Base-by-base conservation (phyloP, 2,329 filamentous ascomycete species). In the Colletotrichum siamense region DNA sequence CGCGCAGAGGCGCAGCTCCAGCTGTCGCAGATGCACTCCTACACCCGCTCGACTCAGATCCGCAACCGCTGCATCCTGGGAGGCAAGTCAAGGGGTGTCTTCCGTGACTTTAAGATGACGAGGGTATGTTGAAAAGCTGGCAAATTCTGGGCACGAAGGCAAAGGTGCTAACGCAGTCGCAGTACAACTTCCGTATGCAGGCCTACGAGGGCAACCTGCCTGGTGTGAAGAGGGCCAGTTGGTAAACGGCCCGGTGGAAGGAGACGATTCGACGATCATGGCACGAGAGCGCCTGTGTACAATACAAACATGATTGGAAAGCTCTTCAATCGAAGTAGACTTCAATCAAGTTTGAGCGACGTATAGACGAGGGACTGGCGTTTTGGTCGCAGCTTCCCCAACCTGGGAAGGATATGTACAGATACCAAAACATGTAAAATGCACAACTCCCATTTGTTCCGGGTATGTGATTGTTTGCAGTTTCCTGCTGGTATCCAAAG, bases 151-250 rank as follows among this genome's bases (percentile, higher is more conserved):
- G 32, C 6, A 24, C 24, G 5, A 1, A 13, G 24, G n/a, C 28
- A 9, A 18, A 44, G 9, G 6, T 24, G 22, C 77, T 73, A 65
- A 71, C 39, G n/a, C 76, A 15, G 1, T 28, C 18, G 61, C 82
- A 99, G 96, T 99, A 91, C 86, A 95, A 96, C 88, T 99, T 99
- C 88, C 92, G 97, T 84, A 89, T 97, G 87, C 94, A 98, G 85
- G 97, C 97, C 22, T 87, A 98, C 78, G 93, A 91, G 36, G 97
- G 97, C 67, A 92, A 95, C 77, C 84, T 99, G 69, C 96, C 97
- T 0, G 97, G 97, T 81, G 97, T 99, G 71, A 95, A 94, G 90
- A 98, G 98, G 89, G 97, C 97, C 66, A 98, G 95, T 86, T 99
- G 97, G 97, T 99, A 95, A 84, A 83, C 7, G 52, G 6, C 4